Evolutionary conservation across 2,329 filamentous ascomycete species (phyloP).

Genomic region (Xylariaceae sp.): DNA sequence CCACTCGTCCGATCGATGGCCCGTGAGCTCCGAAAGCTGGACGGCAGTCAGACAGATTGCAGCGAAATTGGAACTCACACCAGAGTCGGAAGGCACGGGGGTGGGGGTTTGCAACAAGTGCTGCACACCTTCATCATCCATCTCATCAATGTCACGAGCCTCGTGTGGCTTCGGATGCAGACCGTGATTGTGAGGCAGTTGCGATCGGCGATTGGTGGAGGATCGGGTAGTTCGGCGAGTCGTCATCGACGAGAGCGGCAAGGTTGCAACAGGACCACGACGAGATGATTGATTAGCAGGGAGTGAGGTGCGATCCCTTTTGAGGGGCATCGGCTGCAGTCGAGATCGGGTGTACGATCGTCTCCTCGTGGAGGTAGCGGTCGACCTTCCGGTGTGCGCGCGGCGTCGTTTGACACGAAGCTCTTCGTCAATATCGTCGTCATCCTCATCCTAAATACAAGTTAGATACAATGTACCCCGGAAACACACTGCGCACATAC

Average conservation of each 20-base stretch:
- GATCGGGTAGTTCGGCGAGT: constrained; percentile 18
- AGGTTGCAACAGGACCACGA: neutral
- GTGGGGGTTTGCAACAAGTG: neutral
- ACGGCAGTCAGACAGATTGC: constrained; percentile 13
- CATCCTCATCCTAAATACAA: constrained; percentile 20
- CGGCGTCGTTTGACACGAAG: constrained; percentile 9
- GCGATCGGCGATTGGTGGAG: constrained; percentile 16
- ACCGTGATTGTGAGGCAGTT: constrained; percentile 25
- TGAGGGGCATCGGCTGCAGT: constrained; percentile 7
- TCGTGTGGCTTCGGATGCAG: constrained; percentile 16
- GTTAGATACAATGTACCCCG: constrained; percentile 9
- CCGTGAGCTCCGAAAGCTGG: constrained; percentile 20
- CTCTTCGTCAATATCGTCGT: constrained; percentile 3
- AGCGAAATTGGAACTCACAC: neutral
- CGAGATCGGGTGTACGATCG: constrained; percentile 9
- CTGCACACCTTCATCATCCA: constrained; percentile 26
- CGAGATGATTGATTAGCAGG: constrained; percentile 10
- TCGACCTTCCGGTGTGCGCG: constrained; percentile 10
- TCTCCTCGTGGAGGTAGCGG: constrained; percentile 12
- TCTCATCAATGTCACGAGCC: constrained; percentile 13
- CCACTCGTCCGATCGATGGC: constrained; percentile 11
- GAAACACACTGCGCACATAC: constrained; percentile 34
- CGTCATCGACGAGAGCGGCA: constrained; percentile 7
- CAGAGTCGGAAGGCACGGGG: constrained; percentile 6
- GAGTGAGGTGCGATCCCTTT: constrained; percentile 11